Evolutionary conservation across 352 stramenopile genomes (phyloP).

Genomic region (Phytopythium chamaehyphon): DNA sequence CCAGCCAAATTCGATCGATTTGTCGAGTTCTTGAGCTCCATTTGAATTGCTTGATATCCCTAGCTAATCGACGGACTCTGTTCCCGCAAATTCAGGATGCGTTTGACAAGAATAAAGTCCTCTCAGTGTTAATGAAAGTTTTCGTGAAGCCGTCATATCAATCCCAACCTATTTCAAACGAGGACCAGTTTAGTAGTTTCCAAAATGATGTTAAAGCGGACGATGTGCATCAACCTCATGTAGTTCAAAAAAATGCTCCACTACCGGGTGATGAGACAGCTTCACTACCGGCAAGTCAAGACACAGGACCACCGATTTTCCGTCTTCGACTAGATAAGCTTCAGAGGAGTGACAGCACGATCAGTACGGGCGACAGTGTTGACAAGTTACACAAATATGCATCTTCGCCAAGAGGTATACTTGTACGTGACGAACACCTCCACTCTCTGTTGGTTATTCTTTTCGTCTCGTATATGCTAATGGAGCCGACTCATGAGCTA

Average conservation of each 20-base stretch:
- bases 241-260: not conserved
- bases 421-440: constrained; percentile 5
- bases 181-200: too few relatives aligned
- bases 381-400: not conserved
- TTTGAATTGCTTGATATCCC: constrained; percentile 29
- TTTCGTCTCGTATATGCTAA: constrained; percentile 22
- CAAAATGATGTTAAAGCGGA: too few relatives aligned
- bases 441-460: constrained; percentile 28
- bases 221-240: too few relatives aligned
- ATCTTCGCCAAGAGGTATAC: not conserved
- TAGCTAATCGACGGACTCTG: constrained; percentile 25
- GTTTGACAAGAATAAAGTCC: constrained; percentile 9
- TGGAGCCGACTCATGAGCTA: constrained; percentile 31
- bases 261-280: not conserved
- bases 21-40: constrained; percentile 24
- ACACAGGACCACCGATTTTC: not conserved
- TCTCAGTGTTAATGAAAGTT: not conserved
- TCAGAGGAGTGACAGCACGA: not conserved
- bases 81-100: constrained; percentile 24
- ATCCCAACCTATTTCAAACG: too few relatives aligned
- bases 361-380: not conserved
- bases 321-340: not conserved
- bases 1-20: constrained; percentile 5
- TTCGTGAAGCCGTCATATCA: not conserved
- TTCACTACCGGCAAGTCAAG: not conserved